Conservation (phyloP, 768 basidiomycete species). For the Pulveroboletus ravenelii region DNA sequence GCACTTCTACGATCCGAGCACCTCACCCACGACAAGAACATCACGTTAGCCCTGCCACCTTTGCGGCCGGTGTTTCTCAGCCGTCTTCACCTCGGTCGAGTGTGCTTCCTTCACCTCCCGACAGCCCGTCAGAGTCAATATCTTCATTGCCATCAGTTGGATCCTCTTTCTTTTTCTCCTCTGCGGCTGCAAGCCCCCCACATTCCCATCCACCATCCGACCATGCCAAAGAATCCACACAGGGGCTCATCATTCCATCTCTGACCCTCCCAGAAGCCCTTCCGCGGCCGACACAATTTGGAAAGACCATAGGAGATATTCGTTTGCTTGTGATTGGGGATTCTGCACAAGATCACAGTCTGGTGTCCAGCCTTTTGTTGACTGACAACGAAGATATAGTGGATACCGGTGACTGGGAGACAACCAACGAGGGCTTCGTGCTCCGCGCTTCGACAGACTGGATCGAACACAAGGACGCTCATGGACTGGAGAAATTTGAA, state of each 20-base stretch:
- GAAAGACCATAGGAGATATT: slow-evolving; percentile 62
- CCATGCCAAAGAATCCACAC: slow-evolving; percentile 36
- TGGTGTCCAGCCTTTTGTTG: slow-evolving; percentile 46
- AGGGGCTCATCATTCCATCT: slow-evolving; percentile 67
- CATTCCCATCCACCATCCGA: slow-evolving; percentile 44
- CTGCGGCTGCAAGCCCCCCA: slow-evolving; percentile 62
- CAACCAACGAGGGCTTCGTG: slow-evolving; percentile 38
- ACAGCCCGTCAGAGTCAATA: slow-evolving; percentile 58
- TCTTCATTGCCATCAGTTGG: slow-evolving; percentile 71
- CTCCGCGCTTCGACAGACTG: slow-evolving; percentile 66
- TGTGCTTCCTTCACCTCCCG: slow-evolving; percentile 51
- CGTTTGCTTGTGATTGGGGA: slow-evolving; percentile 53
- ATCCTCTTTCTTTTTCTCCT: slow-evolving; percentile 76
- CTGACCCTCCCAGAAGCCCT: slow-evolving; percentile 58
- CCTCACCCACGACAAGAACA: slow-evolving; percentile 26
- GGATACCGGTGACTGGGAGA: slow-evolving; percentile 57
- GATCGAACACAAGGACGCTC: slow-evolving; percentile 60
- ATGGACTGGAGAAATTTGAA: slow-evolving; percentile 64
- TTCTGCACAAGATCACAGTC: slow-evolving; percentile 28
- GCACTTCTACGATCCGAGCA: slow-evolving; percentile 38
- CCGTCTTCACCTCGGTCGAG: slow-evolving; percentile 48
- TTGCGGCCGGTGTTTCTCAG: slow-evolving; percentile 28
- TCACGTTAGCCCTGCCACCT: not conserved
- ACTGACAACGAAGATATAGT: slow-evolving; percentile 68
- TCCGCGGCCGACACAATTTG: slow-evolving; percentile 60